Evolutionary conservation across 139 green algal species (phyloP).

Genomic region (Dunaliella sp.): DNA sequence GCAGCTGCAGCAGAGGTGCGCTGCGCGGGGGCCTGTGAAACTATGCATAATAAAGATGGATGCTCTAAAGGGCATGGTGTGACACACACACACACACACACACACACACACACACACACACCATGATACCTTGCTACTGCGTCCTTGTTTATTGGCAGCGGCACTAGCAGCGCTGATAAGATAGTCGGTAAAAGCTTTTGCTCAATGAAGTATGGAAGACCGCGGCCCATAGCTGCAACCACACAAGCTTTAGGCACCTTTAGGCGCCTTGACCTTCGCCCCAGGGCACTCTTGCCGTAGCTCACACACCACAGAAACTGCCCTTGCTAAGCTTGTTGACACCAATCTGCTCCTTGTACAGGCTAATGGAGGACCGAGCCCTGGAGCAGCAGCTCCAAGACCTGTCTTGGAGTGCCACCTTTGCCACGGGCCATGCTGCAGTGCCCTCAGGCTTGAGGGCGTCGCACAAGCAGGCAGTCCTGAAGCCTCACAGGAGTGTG

Average conservation of each 20-base stretch:
- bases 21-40: too few species aligned
- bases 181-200: too few species aligned
- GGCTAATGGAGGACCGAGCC: slow-evolving; percentile 35
- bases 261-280: slow-evolving; percentile 17
- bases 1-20: slow-evolving; percentile 1
- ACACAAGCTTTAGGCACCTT: slow-evolving; percentile 8
- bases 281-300: neutral
- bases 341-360: too few species aligned
- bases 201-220: slow-evolving; percentile 42
- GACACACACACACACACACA: too few species aligned
- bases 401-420: slow-evolving; percentile 22
- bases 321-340: too few species aligned
- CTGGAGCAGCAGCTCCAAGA: slow-evolving; percentile 34
- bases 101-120: too few species aligned
- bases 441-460: neutral
- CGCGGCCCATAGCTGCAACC: slow-evolving; percentile 31
- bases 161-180: too few species aligned
- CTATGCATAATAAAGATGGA: too few species aligned
- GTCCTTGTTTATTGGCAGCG: too few species aligned
- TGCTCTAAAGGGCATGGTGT: too few species aligned
- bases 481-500: neutral
- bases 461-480: neutral
- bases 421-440: neutral
- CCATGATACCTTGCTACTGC: too few species aligned
- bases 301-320: neutral